phyloP scores from a whole-genome alignment of 495 filamentous ascomycete genomes.

The Neurospora hispaniola region DNA sequence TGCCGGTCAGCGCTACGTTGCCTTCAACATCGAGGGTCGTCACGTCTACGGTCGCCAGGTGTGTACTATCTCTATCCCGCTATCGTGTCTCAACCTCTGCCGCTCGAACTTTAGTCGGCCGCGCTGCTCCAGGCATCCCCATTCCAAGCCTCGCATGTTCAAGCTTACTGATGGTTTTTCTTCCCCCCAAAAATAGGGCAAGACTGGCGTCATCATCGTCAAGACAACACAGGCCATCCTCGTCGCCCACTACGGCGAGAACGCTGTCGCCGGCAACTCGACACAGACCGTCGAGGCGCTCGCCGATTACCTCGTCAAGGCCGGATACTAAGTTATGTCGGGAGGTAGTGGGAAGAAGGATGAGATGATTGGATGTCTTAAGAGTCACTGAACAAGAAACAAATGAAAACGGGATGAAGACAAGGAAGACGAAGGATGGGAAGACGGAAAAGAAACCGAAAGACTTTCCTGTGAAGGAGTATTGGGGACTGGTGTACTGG shows the following conservation, averaged over 20 bases:
- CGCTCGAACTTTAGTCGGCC: no score
- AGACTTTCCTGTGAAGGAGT: not conserved
- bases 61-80: conserved; percentile 12
- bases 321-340: conserved; percentile 50
- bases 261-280: conserved; percentile 52
- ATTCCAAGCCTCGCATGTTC: not conserved
- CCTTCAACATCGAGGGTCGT: conserved; percentile 60
- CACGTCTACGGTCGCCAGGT: conserved; percentile 84
- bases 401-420: not conserved
- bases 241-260: conserved; percentile 73
- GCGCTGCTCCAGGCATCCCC: no score
- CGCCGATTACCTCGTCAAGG: conserved; percentile 61
- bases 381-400: not conserved
- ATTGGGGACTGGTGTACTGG: not conserved
- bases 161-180: not conserved
- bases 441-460: not conserved
- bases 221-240: conserved; percentile 81
- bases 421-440: not conserved
- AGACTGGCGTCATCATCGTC: conserved; percentile 65
- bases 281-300: conserved; percentile 55
- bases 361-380: not conserved
- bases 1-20: conserved; percentile 58
- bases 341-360: not conserved
- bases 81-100: not conserved
- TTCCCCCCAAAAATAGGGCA: conserved; percentile 46